Evolutionary conservation across 345 rosid genomes (phyloP).

Genomic region (Hirschfeldia incana): DNA sequence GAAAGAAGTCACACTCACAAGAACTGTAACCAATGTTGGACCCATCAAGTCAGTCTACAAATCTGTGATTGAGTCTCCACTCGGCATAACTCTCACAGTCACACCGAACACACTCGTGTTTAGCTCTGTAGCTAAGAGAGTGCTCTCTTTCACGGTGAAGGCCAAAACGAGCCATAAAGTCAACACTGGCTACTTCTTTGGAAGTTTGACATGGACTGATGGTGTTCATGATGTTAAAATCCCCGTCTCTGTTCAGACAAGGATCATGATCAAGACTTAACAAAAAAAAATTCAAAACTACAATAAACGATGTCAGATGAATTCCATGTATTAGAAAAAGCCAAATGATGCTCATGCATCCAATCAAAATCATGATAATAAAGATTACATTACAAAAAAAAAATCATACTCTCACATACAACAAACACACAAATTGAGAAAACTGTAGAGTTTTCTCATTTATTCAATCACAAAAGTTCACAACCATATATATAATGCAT

Average conservation of each 20-base stretch:
- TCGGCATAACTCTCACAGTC: conserved; percentile 29
- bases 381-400: background rate
- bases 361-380: conserved; percentile 19
- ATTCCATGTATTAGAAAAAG: background rate
- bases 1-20: conserved; percentile 24
- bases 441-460: conserved; percentile 29
- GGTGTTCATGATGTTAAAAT: conserved; percentile 41
- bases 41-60: conserved; percentile 15
- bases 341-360: background rate
- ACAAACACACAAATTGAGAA: conserved; percentile 20
- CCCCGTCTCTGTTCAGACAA: conserved; percentile 48
- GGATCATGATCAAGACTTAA: conserved; percentile 22
- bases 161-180: conserved; percentile 31
- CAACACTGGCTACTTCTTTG: conserved; percentile 47
- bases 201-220: conserved; percentile 50
- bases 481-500: conserved; percentile 18
- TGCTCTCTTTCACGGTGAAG: conserved; percentile 20
- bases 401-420: background rate
- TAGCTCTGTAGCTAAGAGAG: conserved; percentile 13
- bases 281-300: background rate
- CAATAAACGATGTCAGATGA: background rate
- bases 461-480: conserved; percentile 19
- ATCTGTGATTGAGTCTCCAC: conserved; percentile 24
- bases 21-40: conserved; percentile 36
- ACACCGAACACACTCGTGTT: conserved; percentile 24